These are phyloP conservation scores for Saccharomycopsis amapae DNA, from an alignment of 805 yeast species.

Conservation along the genomic window DNA sequence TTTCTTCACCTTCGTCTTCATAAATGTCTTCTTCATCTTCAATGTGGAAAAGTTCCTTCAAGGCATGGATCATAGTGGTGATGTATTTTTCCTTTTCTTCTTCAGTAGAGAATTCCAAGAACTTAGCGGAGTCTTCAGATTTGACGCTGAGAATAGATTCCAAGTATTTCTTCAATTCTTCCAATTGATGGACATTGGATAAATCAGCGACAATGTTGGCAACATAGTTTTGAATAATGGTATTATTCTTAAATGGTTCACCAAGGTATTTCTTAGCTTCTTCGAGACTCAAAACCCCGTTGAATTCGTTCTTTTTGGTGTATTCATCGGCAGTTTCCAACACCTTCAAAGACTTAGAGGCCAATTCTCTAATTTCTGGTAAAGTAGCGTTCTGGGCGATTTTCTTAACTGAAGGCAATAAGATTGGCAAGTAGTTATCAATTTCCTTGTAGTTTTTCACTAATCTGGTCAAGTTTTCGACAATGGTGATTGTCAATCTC, in stretches of 20 bases:
- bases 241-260: slow-evolving; percentile 27
- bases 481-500: slow-evolving; percentile 93
- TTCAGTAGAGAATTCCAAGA: slow-evolving; percentile 25
- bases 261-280: slow-evolving; percentile 43
- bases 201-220: slow-evolving; percentile 48
- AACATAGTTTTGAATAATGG: slow-evolving; percentile 41
- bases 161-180: slow-evolving; percentile 49
- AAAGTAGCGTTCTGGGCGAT: slow-evolving; percentile 85
- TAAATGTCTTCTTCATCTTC: slow-evolving; percentile 49
- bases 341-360: slow-evolving; percentile 76
- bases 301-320: slow-evolving; percentile 61
- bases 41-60: slow-evolving; percentile 49
- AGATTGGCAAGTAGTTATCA: slow-evolving; percentile 75
- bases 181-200: slow-evolving; percentile 71
- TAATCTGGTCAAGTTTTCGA: slow-evolving; percentile 90
- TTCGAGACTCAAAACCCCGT: slow-evolving; percentile 58
- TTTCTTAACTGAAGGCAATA: slow-evolving; percentile 86
- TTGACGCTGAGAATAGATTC: slow-evolving; percentile 30
- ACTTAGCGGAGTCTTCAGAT: slow-evolving; percentile 20
- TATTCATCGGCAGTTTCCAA: slow-evolving; percentile 65
- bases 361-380: slow-evolving; percentile 94
- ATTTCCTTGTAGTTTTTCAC: slow-evolving; percentile 92
- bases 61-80: slow-evolving; percentile 37
- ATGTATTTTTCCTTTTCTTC: slow-evolving; percentile 35
- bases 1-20: slow-evolving; percentile 76